These are phyloP conservation scores for Alisma plantagoaquatica DNA, from an alignment of 106 monocot species.

Conservation along the genomic window DNA sequence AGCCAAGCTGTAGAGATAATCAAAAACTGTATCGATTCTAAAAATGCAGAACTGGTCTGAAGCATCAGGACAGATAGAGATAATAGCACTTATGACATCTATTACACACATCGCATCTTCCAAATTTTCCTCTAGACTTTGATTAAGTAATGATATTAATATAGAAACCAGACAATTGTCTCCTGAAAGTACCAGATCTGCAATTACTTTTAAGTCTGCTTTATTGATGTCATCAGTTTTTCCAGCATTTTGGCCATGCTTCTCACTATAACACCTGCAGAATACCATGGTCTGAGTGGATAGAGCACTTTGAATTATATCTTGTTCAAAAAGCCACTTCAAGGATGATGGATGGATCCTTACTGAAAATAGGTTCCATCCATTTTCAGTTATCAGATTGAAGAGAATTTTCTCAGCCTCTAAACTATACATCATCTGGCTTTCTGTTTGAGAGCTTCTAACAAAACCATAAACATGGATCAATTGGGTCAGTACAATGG, in stretches of 20 bases:
- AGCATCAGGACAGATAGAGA: slow-evolving; percentile 46
- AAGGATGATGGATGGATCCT: slow-evolving; percentile 58
- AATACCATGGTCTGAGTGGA: slow-evolving; percentile 57
- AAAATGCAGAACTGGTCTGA: slow-evolving; percentile 47
- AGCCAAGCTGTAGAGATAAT: slow-evolving; percentile 20
- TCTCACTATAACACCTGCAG: slow-evolving; percentile 37
- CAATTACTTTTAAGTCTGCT: slow-evolving; percentile 45
- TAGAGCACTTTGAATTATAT: slow-evolving; percentile 29
- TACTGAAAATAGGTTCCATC: slow-evolving; percentile 57
- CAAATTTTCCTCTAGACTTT: slow-evolving; percentile 18
- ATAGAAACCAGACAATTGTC: slow-evolving; percentile 41
- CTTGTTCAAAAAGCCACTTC: slow-evolving; percentile 83
- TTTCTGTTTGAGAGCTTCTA: slow-evolving; percentile 26
- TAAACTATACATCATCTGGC: slow-evolving; percentile 27
- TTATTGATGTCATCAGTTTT: slow-evolving; percentile 13
- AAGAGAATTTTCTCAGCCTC: slow-evolving; percentile 78
- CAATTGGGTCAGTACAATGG: slow-evolving; percentile 50
- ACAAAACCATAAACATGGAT: slow-evolving; percentile 58
- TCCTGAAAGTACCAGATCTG: slow-evolving; percentile 49
- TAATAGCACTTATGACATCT: slow-evolving; percentile 44
- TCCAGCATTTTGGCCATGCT: slow-evolving; percentile 18
- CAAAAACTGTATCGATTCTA: slow-evolving; percentile 32
- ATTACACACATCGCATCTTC: slow-evolving; percentile 46
- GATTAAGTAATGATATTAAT: slow-evolving; percentile 48
- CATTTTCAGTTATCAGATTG: slow-evolving; percentile 38